Evolutionary conservation across 352 stramenopile species (phyloP), one percentile per base, ranked within the genome.

Genomic region (Phytopythium litorale): DNA sequence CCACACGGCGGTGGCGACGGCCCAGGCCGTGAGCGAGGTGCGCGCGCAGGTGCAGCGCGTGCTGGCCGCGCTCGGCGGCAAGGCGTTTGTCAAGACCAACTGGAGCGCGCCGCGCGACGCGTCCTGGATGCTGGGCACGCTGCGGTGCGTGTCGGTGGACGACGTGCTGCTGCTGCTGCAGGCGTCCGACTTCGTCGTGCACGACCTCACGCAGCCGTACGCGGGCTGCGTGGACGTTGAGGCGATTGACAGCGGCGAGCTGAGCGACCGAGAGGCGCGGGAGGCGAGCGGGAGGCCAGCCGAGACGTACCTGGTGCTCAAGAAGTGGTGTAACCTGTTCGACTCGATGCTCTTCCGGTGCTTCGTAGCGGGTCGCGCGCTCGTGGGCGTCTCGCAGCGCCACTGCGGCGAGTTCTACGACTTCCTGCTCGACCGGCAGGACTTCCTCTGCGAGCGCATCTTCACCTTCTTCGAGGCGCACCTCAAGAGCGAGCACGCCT

Each of bases 311-410:
- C 68, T 98, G n/a, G 90, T 98, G 56, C 76, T 98, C 49, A 91
- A 96, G 63, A 98, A 98, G 69, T 98, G 92, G 92, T 97, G 92
- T 71, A 97, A 96, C 56, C 89, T 98, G 21, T 89, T 92, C 76
- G 90, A 97, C 62, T 98, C 89, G 70, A 98, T 98, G 89, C 86
- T 98, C 63, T 98, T 98, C 67, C 85, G 96, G 50, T 97, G 92
- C 68, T 98, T 98, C 70, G 88, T 98, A 25, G 69, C 85, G 25
- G 67, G 79, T 37, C 71, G 88, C 66, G 62, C 81, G 50, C 72
- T 97, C 8, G 75, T 98, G 25, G 93, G 78, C 6, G 84, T 98
- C 62, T 97, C 80, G 28, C 96, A 98, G 72, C 87, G 94, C 43
- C 84, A 98, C 63, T 93, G 85, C 65, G 86, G 88, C 56, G 89